A percentile compares a stretch with the other conserved stretches of the same genome.
These are phyloP conservation scores for Cercospora citrullina DNA, from an alignment of 2,329 filamentous ascomycete genomes.

Conservation along the genomic window DNA sequence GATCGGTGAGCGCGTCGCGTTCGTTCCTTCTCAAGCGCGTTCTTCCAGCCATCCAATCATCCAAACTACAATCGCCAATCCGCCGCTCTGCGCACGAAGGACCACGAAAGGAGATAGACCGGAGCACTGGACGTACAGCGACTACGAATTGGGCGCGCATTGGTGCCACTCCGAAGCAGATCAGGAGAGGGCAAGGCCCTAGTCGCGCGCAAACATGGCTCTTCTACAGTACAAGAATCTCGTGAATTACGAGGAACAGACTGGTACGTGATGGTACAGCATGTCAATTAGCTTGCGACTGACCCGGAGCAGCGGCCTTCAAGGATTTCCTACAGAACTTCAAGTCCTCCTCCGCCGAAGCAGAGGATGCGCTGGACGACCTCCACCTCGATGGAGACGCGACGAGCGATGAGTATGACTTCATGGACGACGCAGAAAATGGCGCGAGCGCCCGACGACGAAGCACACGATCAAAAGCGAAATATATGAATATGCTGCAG, in stretches of 20 bases:
- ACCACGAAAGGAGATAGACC: background rate
- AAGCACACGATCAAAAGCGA: slow-evolving; percentile 60
- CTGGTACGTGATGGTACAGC: slow-evolving; percentile 55
- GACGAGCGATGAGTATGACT: slow-evolving; percentile 86
- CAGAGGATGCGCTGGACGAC: slow-evolving; percentile 78
- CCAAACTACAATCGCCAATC: background rate
- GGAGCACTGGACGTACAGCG: background rate
- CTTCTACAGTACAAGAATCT: slow-evolving; percentile 75
- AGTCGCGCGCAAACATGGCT: slow-evolving; percentile 64
- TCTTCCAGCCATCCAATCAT: slow-evolving; percentile 1
- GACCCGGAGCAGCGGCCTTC: slow-evolving; percentile 65
- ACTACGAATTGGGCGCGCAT: background rate
- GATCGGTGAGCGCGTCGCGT: slow-evolving; percentile 8
- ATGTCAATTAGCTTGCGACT: slow-evolving; percentile 27
- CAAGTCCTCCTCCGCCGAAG: slow-evolving; percentile 73
- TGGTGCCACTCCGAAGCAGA: background rate
- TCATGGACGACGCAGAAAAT: slow-evolving; percentile 73
- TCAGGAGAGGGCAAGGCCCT: background rate
- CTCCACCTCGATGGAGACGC: slow-evolving; percentile 86
- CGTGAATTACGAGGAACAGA: slow-evolving; percentile 85
- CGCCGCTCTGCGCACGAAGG: background rate
- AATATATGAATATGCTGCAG: slow-evolving; percentile 87
- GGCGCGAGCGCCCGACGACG: slow-evolving; percentile 39
- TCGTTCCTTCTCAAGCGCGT: slow-evolving; percentile 3
- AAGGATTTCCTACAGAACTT: slow-evolving; percentile 85